Percentiles rank a stretch among this genome's conserved stretches.
These are phyloP conservation scores for Dimargaris xerosporica DNA, from an alignment of 192 early-diverging fungal genomes.

Conservation along the genomic window DNA sequence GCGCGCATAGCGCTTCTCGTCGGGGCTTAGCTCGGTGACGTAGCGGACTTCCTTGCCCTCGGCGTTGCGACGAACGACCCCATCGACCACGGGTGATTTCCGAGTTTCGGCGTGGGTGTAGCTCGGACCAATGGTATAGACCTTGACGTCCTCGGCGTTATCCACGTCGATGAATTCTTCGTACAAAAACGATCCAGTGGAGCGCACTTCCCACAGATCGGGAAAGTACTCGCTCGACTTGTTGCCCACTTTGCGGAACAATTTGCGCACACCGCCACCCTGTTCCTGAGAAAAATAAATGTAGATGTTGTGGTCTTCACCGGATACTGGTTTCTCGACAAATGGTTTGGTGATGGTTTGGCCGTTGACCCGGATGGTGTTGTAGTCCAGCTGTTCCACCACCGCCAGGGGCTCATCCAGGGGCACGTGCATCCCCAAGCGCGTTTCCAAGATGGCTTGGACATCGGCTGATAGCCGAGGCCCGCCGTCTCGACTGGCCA, in stretches of 20 bases:
- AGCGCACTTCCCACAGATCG: conserved; percentile 45
- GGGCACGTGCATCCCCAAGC: conserved; percentile 12
- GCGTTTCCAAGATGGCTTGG: conserved; percentile 33
- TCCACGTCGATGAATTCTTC: conserved; percentile 91
- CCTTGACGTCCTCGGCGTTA: conserved; percentile 93
- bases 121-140: conserved; percentile 82
- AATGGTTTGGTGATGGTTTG: conserved; percentile 74
- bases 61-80: conserved; percentile 82
- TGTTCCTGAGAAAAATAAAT: conserved; percentile 74
- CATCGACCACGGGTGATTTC: conserved; percentile 94
- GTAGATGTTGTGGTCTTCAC: conserved; percentile 95
- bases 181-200: conserved; percentile 76
- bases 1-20: conserved; percentile 65
- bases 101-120: conserved; percentile 92
- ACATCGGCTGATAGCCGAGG: conserved; percentile 37
- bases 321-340: conserved; percentile 93
- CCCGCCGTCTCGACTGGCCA: conserved; percentile 54
- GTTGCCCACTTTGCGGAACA: conserved; percentile 86
- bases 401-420: neutral
- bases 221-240: conserved; percentile 84
- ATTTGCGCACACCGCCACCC: conserved; percentile 67
- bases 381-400: conserved; percentile 32
- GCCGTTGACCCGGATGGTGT: conserved; percentile 56
- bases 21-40: conserved; percentile 56
- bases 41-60: conserved; percentile 97